Base-by-base conservation (phyloP, 805 yeast genomes). In the Kluyveromyces dobzhanskii region DNA sequence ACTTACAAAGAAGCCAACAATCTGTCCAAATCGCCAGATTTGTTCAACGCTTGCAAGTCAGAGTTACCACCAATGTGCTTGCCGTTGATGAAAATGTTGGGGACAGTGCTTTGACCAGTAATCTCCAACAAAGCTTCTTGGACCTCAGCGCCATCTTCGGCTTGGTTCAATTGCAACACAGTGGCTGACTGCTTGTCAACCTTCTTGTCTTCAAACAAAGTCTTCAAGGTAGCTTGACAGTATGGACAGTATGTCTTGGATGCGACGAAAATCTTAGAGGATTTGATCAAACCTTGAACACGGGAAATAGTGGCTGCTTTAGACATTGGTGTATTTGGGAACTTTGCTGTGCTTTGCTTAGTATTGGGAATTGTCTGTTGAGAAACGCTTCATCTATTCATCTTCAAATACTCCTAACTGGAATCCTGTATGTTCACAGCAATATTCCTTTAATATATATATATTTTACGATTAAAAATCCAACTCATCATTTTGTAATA, bases 1-100 rank as follows among this genome's bases (percentile, higher is more conserved):
- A 7, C 6, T 27, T 26, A 34, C 30, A 34, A 34, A 3, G 37
- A 24, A 16, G 30, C 30, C 43, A 69, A 49, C 37, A 67, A 40
- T 9, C 38, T 50, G 42, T 71, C 75, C 56, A 85, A 73, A 62
- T 78, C 59, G 50, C 82, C 92, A 33, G 62, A 52, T 17, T 77
- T 69, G 49, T 75, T 70, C 59, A 88, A 72, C 38, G 73, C 69
- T 65, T 87, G 94, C 47, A 90, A 68, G 51, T 85, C 95, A 29
- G 88, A 80, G 73, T 87, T 85, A 45, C 98, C 98, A 44, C 98
- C 98, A 55, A 90, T 77, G 69, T 87, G 96, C 65, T 88, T 73
- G 44, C 95, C 96, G 35, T 71, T 78, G 60, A 90, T 86, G 67
- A 82, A 90, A 51, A 90, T 74, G 61, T 83, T 87, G 46, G 98